Conservation (phyloP, 352 stramenopile genomes). For the Phytophthora constricta region DNA sequence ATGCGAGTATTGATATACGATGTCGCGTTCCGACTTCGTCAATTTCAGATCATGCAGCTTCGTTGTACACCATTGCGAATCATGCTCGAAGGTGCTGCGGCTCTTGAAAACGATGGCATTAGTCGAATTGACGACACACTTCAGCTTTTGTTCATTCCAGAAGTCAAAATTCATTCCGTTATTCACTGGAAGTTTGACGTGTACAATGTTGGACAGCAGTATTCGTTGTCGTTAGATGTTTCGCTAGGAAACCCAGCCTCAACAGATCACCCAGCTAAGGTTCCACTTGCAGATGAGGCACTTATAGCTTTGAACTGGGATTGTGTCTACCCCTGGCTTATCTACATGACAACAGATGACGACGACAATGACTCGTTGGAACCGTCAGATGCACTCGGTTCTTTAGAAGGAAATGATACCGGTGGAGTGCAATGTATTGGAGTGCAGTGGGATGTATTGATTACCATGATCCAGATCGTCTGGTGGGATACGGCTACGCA, state of each 20-base stretch:
- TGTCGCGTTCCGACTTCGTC: conserved; percentile 49
- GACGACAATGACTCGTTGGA: conserved; percentile 30
- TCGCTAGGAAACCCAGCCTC: conserved; percentile 37
- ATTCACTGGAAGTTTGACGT: conserved; percentile 38
- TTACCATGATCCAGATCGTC: conserved; percentile 61
- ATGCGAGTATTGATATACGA: conserved; percentile 44
- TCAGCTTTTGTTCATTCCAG: conserved; percentile 38
- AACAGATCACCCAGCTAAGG: conserved; percentile 24
- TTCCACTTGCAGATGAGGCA: conserved; percentile 52
- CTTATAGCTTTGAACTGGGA: conserved; percentile 75
- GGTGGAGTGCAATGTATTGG: conserved; percentile 44
- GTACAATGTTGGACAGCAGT: conserved; percentile 34
- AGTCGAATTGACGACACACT: conserved; percentile 19
- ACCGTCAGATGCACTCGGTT: not conserved
- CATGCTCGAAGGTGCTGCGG: conserved; percentile 32
- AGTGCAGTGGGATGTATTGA: conserved; percentile 69
- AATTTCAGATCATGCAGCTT: conserved; percentile 61
- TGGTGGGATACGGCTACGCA: conserved; percentile 76
- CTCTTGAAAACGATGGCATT: not conserved
- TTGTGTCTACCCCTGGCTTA: conserved; percentile 67
- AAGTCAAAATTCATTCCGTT: conserved; percentile 28
- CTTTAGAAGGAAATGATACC: not conserved
- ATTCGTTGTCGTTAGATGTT: conserved; percentile 63
- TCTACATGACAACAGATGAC: conserved; percentile 57
- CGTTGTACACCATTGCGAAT: conserved; percentile 33